Base-by-base conservation (phyloP, 1,284 basidiomycete species). In the Naganishia sp. region DNA sequence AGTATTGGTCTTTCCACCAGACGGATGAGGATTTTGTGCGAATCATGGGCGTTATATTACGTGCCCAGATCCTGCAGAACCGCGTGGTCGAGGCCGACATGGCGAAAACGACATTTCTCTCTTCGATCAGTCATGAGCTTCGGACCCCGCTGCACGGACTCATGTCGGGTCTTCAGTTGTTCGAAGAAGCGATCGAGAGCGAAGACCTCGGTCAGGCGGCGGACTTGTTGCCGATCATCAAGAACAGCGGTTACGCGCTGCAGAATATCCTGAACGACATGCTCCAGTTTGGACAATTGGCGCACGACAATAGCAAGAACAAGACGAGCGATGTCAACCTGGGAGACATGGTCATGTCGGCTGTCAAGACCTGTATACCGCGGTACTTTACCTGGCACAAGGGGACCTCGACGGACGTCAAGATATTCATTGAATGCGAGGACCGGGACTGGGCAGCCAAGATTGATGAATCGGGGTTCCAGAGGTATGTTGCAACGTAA, bases 61-160 rank as follows among this genome's bases (percentile, higher is more conserved):
- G 70, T 23, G 71, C 71, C 1, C 63, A 69, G 23, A 46, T 71
- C 25, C 32, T 73, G 31, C 71, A 73, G 25, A 46, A 64, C 21
- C 57, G 73, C 11, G 69, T 74, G 2, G 54, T 73, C 25, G 69
- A 72, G 41, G 74, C 72, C 4, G 75, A 76, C 41, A 69, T 70
- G 11, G 72, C 72, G 7, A 75, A 77, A 63, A 71, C 75, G 6
- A 70, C 72, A 0, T 77, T 77, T 63, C 69, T 77, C 6, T 74
- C 73, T 1, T 74, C 73, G 15, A 73, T 77, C 53, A 71, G 69
- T 45, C 75, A 77, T 66, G 75, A 77, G 58, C 69, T 77, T 7
- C 70, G 76, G 0, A 76, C 75, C 2, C 76, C 76, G 0, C 69
- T 75, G 66, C 73, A 75, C 62, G 72, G 72, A 4, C 62, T 75